Conservation (phyloP, 2,329 filamentous ascomycete species). For the Colletotrichum siamense region DNA sequence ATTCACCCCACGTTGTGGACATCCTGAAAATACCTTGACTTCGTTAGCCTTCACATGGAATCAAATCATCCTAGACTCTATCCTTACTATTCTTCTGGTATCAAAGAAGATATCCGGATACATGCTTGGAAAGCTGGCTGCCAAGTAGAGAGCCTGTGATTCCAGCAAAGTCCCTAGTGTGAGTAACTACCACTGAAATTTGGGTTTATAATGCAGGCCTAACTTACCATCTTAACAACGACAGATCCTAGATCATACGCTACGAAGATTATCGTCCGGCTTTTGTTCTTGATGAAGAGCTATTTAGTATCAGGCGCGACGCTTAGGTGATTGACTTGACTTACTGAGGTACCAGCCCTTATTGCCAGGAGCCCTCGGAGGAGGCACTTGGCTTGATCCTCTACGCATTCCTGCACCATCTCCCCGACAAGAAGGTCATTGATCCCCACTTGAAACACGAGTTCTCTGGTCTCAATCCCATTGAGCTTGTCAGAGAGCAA, state of each 20-base stretch:
- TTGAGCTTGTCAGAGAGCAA: not conserved
- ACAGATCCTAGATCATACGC: not conserved
- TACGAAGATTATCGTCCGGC: not conserved
- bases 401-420: not conserved
- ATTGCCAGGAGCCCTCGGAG: not conserved
- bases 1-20: not conserved
- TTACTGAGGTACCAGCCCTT: not conserved
- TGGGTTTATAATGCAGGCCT: not conserved
- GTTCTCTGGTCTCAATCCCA: not conserved
- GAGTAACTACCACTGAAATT: not conserved
- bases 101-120: not conserved
- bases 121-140: not conserved
- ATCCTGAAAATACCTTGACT: not conserved
- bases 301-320: not conserved
- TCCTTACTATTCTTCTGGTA: not conserved
- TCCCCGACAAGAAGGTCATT: not conserved
- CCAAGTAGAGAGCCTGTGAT: not conserved
- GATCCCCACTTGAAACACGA: not conserved
- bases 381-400: not conserved
- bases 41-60: not conserved
- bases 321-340: not conserved
- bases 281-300: not conserved
- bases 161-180: fast-evolving
- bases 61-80: not conserved
- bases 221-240: not conserved